Evolutionary conservation across 1,139 yeast genomes (phyloP), one percentile per base, ranked within the genome.

Genomic region (Scheffersomyces titani): DNA sequence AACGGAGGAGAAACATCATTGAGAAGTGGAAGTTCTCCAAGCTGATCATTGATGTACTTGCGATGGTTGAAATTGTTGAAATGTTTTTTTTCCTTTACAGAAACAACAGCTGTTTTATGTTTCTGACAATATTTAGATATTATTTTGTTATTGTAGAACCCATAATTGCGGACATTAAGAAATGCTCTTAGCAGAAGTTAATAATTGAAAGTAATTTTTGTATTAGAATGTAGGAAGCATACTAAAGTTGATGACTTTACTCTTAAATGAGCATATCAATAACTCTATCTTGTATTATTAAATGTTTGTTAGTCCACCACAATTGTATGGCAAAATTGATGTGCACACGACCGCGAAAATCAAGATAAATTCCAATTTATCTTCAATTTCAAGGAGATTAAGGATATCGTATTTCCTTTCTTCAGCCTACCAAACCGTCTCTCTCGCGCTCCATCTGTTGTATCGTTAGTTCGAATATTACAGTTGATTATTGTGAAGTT

Each of bases 401-500:
- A 9, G 40, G 16, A 11, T 11, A 30, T 16, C 2, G 13, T 9
- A n/a, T 16, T 30, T 30, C 40, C 13, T 20, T 46, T 46, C 49
- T 19, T 46, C 24, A 46, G 22, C 49, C 24, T 19, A 46, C 49
- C 13, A 46, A 22, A 19, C 49, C 49, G 22, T 46, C 49, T 46
- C 20, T 22, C 11, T 46, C 49, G 19, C 13, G 40, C 40, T 30
- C 13, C 18, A 46, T 46, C 49, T 51, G 55, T 54, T 58, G 60
- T 60, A 55, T 57, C 62, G 61, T 58, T 58, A 52, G 54, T 50
- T 59, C 62, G 62, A 59, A 50, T 58, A 59, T 48, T 52, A 50
- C 54, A 50, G 49, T 50, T 47, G 36, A 18, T 21, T 16, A 47
- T 20, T 36, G 30, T 50, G 50, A 20, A 44, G 52, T 51, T 54